Percentiles rank a stretch among this genome's conserved stretches.
Evolutionary conservation across 768 basidiomycete species (phyloP).

Genomic region (Psilocybe cyanescens): DNA sequence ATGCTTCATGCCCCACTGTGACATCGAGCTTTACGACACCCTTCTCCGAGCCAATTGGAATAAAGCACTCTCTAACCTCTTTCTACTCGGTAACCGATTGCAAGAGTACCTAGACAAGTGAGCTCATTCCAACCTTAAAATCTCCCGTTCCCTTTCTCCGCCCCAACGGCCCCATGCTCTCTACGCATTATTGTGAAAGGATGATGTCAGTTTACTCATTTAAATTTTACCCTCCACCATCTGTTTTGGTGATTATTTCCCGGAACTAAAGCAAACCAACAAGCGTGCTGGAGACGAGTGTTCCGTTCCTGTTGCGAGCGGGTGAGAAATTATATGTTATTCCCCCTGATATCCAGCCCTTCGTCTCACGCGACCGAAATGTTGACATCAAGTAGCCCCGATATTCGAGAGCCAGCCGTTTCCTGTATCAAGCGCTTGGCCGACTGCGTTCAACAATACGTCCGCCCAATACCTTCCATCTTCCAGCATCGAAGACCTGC

Average conservation of each 20-base stretch:
- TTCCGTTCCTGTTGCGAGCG: constrained; percentile 55
- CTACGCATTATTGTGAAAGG: constrained; percentile 1
- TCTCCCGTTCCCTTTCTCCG: constrained; percentile 20
- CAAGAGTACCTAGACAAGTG: constrained; percentile 72
- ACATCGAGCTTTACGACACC: constrained; percentile 69
- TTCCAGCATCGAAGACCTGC: constrained; percentile 8
- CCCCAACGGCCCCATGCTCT: constrained; percentile 3
- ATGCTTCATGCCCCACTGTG: constrained; percentile 82
- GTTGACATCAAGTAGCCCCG: constrained; percentile 41
- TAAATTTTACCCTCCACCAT: not conserved
- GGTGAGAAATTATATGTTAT: constrained; percentile 42
- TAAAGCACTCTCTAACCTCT: constrained; percentile 44
- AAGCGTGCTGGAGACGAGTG: constrained; percentile 50
- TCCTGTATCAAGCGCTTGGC: constrained; percentile 50
- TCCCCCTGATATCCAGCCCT: constrained; percentile 3
- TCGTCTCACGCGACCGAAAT: constrained; percentile 10
- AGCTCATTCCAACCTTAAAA: constrained; percentile 17
- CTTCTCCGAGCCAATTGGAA: constrained; percentile 68
- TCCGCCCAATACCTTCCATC: constrained; percentile 51
- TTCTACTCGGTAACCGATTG: constrained; percentile 71
- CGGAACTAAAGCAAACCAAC: constrained; percentile 49
- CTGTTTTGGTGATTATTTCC: not conserved
- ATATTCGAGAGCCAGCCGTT: constrained; percentile 50
- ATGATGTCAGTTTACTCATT: constrained; percentile 4
- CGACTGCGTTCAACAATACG: constrained; percentile 71